phyloP scores from a whole-genome alignment of 768 basidiomycete genomes.

The Panaeolus papilionaceus region DNA sequence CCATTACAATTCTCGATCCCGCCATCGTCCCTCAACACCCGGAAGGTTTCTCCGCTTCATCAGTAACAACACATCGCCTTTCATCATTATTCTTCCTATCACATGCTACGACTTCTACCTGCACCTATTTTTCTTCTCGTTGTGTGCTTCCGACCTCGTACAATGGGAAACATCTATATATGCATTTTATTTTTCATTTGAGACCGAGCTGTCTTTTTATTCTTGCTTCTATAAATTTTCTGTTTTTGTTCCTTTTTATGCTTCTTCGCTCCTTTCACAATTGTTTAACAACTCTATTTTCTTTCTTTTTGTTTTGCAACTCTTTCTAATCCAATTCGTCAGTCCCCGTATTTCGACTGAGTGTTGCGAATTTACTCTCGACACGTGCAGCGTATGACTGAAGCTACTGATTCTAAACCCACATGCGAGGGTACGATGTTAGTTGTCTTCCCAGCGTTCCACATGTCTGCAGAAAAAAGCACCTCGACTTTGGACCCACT shows the following conservation, averaged over 20 bases:
- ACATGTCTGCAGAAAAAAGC: background rate
- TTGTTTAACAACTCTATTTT: constrained; percentile 24
- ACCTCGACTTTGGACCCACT: constrained; percentile 6
- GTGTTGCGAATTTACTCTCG: background rate
- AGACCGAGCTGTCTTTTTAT: constrained; percentile 26
- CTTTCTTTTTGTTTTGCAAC: constrained; percentile 17
- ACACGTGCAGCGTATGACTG: constrained; percentile 1
- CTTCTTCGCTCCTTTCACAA: constrained; percentile 17
- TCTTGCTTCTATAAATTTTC: constrained; percentile 20
- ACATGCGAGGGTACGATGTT: constrained; percentile 3
- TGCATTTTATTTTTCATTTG: constrained; percentile 22
- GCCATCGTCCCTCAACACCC: background rate
- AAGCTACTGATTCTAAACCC: constrained; percentile 10
- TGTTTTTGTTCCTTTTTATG: constrained; percentile 13
- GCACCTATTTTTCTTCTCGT: constrained; percentile 14
- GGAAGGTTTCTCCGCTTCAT: constrained; percentile 7
- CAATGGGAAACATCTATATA: constrained; percentile 17
- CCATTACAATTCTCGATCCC: background rate
- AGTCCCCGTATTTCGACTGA: background rate
- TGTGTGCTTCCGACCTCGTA: constrained; percentile 20
- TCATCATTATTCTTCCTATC: background rate
- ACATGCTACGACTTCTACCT: background rate
- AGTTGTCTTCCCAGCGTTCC: constrained; percentile 12
- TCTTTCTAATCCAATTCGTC: constrained; percentile 6
- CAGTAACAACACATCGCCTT: background rate